Percentiles rank a stretch among this genome's conserved stretches.
phyloP scores from a whole-genome alignment of 1,139 yeast species.

The Suhomyces panamericanus region DNA sequence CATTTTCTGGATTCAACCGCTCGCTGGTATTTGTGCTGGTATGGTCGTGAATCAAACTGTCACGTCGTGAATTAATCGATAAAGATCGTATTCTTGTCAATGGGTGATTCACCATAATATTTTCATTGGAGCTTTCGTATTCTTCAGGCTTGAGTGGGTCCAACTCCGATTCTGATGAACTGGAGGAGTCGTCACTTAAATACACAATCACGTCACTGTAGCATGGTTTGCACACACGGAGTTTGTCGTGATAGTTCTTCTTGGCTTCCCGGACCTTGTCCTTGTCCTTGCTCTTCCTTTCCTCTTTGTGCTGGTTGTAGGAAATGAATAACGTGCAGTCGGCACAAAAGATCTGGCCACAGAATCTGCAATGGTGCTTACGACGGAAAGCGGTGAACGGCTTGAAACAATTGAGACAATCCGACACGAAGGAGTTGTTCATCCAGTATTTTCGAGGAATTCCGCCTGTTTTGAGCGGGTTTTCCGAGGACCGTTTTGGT shows the following conservation, averaged over 20 bases:
- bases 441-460: conserved; percentile 81
- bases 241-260: conserved; percentile 55
- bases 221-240: conserved; percentile 82
- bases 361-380: conserved; percentile 91
- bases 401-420: conserved; percentile 75
- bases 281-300: conserved; percentile 21
- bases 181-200: conserved; percentile 63
- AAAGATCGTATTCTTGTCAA: conserved; percentile 34
- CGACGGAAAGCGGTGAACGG: conserved; percentile 79
- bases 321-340: conserved; percentile 79
- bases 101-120: conserved; percentile 29
- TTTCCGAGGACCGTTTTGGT: conserved; percentile 42
- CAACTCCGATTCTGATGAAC: conserved; percentile 17
- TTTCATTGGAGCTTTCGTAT: conserved; percentile 18
- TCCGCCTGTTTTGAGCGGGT: conserved; percentile 50
- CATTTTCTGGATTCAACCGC: conserved; percentile 13
- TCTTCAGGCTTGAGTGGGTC: conserved; percentile 20
- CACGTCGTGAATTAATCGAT: conserved; percentile 29
- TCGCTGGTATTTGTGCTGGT: neutral
- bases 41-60: conserved; percentile 18
- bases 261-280: conserved; percentile 11
- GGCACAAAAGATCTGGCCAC: conserved; percentile 94
- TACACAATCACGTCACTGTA: conserved; percentile 63
- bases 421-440: conserved; percentile 84
- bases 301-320: conserved; percentile 65